phyloP scores from a whole-genome alignment of 1,139 yeast species.

The Geotrichum aggregatum region DNA sequence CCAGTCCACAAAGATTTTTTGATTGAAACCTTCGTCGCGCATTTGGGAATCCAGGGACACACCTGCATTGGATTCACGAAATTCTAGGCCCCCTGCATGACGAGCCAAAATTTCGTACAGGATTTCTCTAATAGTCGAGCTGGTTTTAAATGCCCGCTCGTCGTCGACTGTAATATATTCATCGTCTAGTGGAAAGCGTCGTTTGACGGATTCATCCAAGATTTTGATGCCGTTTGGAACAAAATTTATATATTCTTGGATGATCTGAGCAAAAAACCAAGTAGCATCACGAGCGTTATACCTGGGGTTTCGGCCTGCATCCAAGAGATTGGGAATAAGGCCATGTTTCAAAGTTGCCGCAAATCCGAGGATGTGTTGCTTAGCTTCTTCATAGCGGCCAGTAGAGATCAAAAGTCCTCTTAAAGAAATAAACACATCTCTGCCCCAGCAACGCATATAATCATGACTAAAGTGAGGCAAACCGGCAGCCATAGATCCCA shows the following conservation, averaged over 20 bases:
- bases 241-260: conserved; percentile 69
- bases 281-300: conserved; percentile 96
- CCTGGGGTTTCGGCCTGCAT: conserved; percentile 89
- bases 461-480: conserved; percentile 87
- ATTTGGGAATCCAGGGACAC: conserved; percentile 81
- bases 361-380: conserved; percentile 74
- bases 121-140: conserved; percentile 66
- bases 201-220: conserved; percentile 63
- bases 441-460: conserved; percentile 97
- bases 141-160: conserved; percentile 68
- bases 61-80: conserved; percentile 96
- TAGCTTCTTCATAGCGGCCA: conserved; percentile 76
- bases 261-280: conserved; percentile 85
- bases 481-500: conserved; percentile 90
- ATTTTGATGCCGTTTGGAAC: conserved; percentile 70
- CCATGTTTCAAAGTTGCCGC: conserved; percentile 94
- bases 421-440: conserved; percentile 86
- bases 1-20: conserved; percentile 81
- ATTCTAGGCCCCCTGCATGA: conserved; percentile 83
- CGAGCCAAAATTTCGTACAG: conserved; percentile 76
- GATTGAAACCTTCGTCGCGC: conserved; percentile 90
- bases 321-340: conserved; percentile 84
- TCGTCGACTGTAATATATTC: conserved; percentile 66
- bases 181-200: conserved; percentile 91
- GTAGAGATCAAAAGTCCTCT: conserved; percentile 78